Percentiles rank a stretch among this genome's conserved stretches.
Evolutionary conservation across 352 stramenopile species (phyloP).

Genomic region (Phytophthora fragariaefolia): DNA sequence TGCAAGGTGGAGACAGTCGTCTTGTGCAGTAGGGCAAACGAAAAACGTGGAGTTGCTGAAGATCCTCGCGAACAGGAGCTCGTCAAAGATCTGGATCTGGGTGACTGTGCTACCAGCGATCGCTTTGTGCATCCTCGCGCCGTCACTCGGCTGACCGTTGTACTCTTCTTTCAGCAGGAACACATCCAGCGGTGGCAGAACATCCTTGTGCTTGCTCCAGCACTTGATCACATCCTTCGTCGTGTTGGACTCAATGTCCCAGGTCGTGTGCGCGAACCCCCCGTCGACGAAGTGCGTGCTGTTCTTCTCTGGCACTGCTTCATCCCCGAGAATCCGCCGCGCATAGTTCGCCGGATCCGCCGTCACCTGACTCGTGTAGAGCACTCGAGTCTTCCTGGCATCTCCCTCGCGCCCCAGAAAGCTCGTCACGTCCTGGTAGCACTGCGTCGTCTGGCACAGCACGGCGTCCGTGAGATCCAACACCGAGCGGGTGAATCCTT

Average conservation of each 20-base stretch:
- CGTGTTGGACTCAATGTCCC: slow-evolving; percentile 37
- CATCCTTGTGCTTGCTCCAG: slow-evolving; percentile 45
- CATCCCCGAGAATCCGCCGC: slow-evolving; percentile 12
- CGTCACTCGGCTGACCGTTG: slow-evolving; percentile 9
- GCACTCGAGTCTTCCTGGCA: slow-evolving; percentile 24
- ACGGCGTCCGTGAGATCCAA: slow-evolving; percentile 27
- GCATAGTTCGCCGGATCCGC: slow-evolving; percentile 33
- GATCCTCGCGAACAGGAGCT: slow-evolving; percentile 38
- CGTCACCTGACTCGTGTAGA: slow-evolving; percentile 52
- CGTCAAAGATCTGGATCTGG: slow-evolving; percentile 25
- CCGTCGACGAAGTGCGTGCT: slow-evolving; percentile 36
- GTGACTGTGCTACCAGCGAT: slow-evolving; percentile 13
- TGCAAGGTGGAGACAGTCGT: slow-evolving; percentile 68
- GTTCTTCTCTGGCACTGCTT: slow-evolving; percentile 17
- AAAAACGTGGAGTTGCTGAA: slow-evolving; percentile 52
- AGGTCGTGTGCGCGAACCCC: slow-evolving; percentile 54
- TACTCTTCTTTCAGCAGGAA: slow-evolving; percentile 32
- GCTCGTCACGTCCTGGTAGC: slow-evolving; percentile 24
- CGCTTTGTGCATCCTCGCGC: slow-evolving; percentile 32
- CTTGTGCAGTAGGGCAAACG: slow-evolving; percentile 60
- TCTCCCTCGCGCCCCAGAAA: slow-evolving; percentile 9
- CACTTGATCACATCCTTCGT: slow-evolving; percentile 58
- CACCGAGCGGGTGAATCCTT: slow-evolving; percentile 12
- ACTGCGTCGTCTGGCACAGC: slow-evolving; percentile 29
- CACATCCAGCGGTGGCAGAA: slow-evolving; percentile 45